Evolutionary conservation across 2,329 filamentous ascomycete species (phyloP), one percentile per base, ranked within the genome.

Genomic region (Calonectria leucothoes): DNA sequence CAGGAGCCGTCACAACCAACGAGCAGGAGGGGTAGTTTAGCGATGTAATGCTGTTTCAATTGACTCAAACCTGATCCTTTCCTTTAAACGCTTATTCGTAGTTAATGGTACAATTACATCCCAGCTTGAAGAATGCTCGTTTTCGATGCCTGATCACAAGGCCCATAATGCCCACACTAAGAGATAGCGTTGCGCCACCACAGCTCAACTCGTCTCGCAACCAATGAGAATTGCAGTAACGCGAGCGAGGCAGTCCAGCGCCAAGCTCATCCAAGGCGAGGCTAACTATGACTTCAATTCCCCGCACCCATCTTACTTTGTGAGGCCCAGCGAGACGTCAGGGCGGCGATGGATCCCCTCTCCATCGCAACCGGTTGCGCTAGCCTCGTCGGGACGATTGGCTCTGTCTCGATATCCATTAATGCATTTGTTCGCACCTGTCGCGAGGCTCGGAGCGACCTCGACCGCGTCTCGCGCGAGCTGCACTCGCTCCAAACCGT

Each of bases 391-490:
- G 23, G 4, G 0, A 45, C 42, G 5, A 45, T 45, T 17, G n/a
- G 70, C 5, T 39, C 37, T 1, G 3, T 77, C 1, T 66, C 59
- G 3, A 0, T 59, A 20, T 65, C 63, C 3, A 73, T 77, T 0
- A 61, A 69, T 12, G 35, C 33, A 1, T 77, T 77, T 10, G 72
- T 77, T 0, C 72, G 75, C 1, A 71, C 52, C 2, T 77, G 57
- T 29, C 68, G 75, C 27, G 75, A 77, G 7, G 72, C 75, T 5
- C 75, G 75, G 2, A 42, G 33, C 5, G 75, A 77, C 11, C 20
- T 77, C 1, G 75, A 77, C 7, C 61, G 63, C 14, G 70, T 77
- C 5, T 77, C 75, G 8, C 52, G 68, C 31, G 75, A 77, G 49
- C 49, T 77, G 0, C 65, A 73, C 4, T 77, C 75, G 3, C 66